Conservation (phyloP, 2,329 filamentous ascomycete genomes). For the Acrodontium crateriforme region DNA sequence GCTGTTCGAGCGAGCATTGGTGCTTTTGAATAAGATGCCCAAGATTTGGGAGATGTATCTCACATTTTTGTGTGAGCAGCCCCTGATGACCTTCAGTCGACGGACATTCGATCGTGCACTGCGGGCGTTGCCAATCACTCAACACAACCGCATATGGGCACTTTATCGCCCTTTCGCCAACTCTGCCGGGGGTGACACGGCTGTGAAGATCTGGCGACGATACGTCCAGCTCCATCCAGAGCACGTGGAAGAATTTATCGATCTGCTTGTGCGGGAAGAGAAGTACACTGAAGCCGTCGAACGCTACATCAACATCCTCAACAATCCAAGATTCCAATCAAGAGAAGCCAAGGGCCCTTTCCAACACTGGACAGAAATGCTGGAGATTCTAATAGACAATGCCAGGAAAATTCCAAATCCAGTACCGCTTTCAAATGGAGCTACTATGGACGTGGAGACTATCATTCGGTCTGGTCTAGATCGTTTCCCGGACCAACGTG, state of each 20-base stretch:
- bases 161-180: conserved; percentile 84
- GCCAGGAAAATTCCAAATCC: conserved; percentile 47
- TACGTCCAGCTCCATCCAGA: conserved; percentile 98
- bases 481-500: conserved; percentile 83
- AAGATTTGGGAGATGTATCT: conserved; percentile 98
- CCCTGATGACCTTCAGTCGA: conserved; percentile 75
- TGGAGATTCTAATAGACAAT: conserved; percentile 83
- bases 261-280: conserved; percentile 65
- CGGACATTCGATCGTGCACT: conserved; percentile 85
- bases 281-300: conserved; percentile 84
- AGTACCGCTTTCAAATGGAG: conserved; percentile 65
- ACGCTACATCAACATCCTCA: conserved; percentile 73
- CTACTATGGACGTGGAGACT: conserved; percentile 76
- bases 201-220: conserved; percentile 82
- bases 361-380: conserved; percentile 95
- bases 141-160: conserved; percentile 91
- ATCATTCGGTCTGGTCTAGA: conserved; percentile 87
- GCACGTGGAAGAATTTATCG: conserved; percentile 88
- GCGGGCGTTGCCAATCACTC: conserved; percentile 79
- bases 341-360: conserved; percentile 91
- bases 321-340: conserved; percentile 80
- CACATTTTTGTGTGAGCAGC: conserved; percentile 76
- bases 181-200: conserved; percentile 77
- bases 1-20: conserved; percentile 81
- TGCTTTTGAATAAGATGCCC: conserved; percentile 97